These are phyloP conservation scores for Osmanthus fragrans DNA, from an alignment of 257 asterid genomes.

Conservation along the genomic window DNA sequence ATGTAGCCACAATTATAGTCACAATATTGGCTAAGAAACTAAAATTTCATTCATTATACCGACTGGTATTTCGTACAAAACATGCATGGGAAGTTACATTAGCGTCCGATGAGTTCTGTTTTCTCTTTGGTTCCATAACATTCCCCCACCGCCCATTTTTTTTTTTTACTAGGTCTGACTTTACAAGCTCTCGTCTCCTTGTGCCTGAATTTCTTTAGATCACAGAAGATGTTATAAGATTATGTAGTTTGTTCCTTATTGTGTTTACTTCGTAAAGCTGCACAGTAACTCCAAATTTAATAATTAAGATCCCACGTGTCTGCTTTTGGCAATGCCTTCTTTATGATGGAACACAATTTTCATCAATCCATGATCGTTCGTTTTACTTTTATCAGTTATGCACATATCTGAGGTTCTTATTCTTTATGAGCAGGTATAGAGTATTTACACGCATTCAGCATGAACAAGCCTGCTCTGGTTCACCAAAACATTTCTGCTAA, in stretches of 20 bases:
- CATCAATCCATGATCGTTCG: background rate
- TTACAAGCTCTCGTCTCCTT: background rate
- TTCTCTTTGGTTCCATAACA: too few species aligned
- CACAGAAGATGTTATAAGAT: background rate
- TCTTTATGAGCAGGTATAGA: slow-evolving; percentile 55
- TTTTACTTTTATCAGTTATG: background rate
- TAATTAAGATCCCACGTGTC: background rate
- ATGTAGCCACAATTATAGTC: too few species aligned
- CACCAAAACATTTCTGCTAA: slow-evolving; percentile 89
- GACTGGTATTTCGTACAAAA: background rate
- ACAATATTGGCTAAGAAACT: too few species aligned
- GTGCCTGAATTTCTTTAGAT: background rate
- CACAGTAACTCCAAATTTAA: background rate
- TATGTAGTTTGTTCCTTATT: too few species aligned
- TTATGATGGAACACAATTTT: background rate
- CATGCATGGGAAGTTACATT: background rate
- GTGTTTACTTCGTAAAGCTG: background rate
- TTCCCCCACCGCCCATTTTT: too few species aligned
- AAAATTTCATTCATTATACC: background rate
- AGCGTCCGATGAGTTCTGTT: background rate
- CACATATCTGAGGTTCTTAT: background rate
- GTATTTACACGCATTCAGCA: slow-evolving; percentile 62
- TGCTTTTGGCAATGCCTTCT: background rate
- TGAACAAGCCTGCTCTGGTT: slow-evolving; percentile 64
- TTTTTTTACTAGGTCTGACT: background rate